A percentile compares a stretch with the other conserved stretches of the same genome.
Conservation (phyloP, 1,139 yeast genomes). For the Suhomyces atakaporum region DNA sequence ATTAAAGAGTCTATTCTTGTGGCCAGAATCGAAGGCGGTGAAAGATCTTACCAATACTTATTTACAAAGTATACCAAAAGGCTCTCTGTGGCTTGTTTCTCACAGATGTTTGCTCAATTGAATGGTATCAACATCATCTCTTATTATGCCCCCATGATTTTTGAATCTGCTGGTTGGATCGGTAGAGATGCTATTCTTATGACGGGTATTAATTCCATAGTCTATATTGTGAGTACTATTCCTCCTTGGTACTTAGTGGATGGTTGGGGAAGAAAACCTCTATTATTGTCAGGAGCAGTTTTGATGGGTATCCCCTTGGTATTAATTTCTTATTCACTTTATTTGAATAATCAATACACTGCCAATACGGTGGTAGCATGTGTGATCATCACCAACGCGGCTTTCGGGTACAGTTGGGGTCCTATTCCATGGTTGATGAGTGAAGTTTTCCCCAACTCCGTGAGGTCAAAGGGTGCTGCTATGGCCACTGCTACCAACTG, state of each 20-base stretch:
- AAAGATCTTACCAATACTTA: slow-evolving; percentile 67
- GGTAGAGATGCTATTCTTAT: slow-evolving; percentile 85
- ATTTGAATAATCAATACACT: slow-evolving; percentile 58
- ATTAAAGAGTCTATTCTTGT: slow-evolving; percentile 55
- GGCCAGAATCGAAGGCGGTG: slow-evolving; percentile 72
- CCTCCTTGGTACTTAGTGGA: slow-evolving; percentile 94
- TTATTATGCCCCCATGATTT: slow-evolving; percentile 90
- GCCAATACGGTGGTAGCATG: slow-evolving; percentile 72
- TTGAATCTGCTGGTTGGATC: slow-evolving; percentile 93
- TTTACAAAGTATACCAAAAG: slow-evolving; percentile 63
- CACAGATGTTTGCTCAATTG: slow-evolving; percentile 89
- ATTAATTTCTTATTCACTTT: slow-evolving; percentile 66
- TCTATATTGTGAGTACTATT: slow-evolving; percentile 73
- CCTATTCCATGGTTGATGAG: slow-evolving; percentile 95
- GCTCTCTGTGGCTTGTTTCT: slow-evolving; percentile 85
- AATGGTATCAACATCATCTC: slow-evolving; percentile 92
- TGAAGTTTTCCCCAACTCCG: slow-evolving; percentile 83
- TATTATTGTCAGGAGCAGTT: slow-evolving; percentile 73
- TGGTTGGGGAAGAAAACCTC: slow-evolving; percentile 86
- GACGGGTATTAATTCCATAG: slow-evolving; percentile 87
- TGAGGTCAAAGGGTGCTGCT: slow-evolving; percentile 92
- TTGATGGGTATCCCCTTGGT: slow-evolving; percentile 75
- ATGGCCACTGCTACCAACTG: slow-evolving; percentile 90
- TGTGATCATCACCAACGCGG: slow-evolving; percentile 79
- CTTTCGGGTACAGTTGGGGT: slow-evolving; percentile 90